A percentile compares a stretch with the other conserved stretches of the same genome.
These are phyloP conservation scores for Globisporangium emineosum DNA, from an alignment of 352 stramenopile genomes.

Conservation along the genomic window DNA sequence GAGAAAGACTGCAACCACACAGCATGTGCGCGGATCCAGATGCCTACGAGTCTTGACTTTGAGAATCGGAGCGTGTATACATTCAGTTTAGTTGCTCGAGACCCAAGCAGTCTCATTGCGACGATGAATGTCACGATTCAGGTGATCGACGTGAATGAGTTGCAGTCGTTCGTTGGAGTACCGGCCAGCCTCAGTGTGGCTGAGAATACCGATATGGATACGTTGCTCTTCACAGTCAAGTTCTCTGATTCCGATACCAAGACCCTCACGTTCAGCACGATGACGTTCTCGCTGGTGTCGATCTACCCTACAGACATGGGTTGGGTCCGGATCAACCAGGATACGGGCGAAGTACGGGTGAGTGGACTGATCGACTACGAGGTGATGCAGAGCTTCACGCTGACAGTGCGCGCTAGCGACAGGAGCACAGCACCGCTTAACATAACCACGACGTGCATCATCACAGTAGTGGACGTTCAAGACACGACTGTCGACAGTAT, in stretches of 20 bases:
- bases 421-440: slow-evolving; percentile 17
- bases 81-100: slow-evolving; percentile 33
- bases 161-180: slow-evolving; percentile 34
- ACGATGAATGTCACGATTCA: slow-evolving; percentile 26
- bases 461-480: slow-evolving; percentile 5
- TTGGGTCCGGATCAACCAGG: slow-evolving; percentile 29
- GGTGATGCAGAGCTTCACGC: slow-evolving; percentile 34
- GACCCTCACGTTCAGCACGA: slow-evolving; percentile 25
- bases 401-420: slow-evolving; percentile 38
- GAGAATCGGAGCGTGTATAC: slow-evolving; percentile 35
- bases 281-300: slow-evolving; percentile 30
- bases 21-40: slow-evolving; percentile 36
- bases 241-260: slow-evolving; percentile 39
- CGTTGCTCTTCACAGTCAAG: slow-evolving; percentile 26
- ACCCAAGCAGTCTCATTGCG: slow-evolving; percentile 24
- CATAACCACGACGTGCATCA: background rate
- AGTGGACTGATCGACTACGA: slow-evolving; percentile 42
- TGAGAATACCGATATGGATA: slow-evolving; percentile 30
- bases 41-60: slow-evolving; percentile 37
- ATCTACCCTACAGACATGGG: slow-evolving; percentile 31
- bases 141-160: slow-evolving; percentile 53
- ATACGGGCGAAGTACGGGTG: slow-evolving; percentile 31
- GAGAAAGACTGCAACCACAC: slow-evolving; percentile 35
- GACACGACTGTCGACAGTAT: slow-evolving; percentile 11
- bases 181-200: slow-evolving; percentile 21